These are phyloP conservation scores for Gynostemma pentaphyllum DNA, from an alignment of 306 rosid genomes.

Conservation along the genomic window DNA sequence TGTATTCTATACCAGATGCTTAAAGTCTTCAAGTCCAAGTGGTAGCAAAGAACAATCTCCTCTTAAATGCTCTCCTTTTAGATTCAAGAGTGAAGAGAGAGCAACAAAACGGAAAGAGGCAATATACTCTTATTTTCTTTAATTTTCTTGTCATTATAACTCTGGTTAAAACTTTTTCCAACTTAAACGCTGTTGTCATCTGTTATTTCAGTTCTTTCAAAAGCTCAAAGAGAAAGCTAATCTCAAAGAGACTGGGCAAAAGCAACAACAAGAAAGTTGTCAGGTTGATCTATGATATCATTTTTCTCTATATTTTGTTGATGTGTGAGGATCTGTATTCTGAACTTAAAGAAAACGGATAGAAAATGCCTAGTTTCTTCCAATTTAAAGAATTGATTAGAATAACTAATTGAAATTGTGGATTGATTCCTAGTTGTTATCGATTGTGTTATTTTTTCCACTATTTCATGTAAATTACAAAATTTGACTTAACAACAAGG, in stretches of 20 bases:
- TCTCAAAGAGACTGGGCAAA: constrained; percentile 38
- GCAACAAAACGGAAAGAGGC: constrained; percentile 85
- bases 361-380: neutral
- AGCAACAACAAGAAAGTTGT: constrained; percentile 31
- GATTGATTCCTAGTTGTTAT: neutral
- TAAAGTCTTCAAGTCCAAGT: constrained; percentile 29
- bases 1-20: constrained; percentile 33
- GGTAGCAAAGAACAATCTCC: constrained; percentile 28
- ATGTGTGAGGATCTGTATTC: neutral
- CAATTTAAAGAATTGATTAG: neutral
- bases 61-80: constrained; percentile 45
- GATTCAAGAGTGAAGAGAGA: constrained; percentile 79
- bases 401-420: neutral
- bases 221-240: constrained; percentile 47
- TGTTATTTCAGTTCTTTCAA: constrained; percentile 47
- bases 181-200: neutral
- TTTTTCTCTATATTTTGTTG: neutral
- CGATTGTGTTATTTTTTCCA: neutral
- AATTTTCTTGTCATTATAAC: neutral
- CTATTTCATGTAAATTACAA: neutral
- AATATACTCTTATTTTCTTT: constrained; percentile 16
- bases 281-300: constrained; percentile 28
- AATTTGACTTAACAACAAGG: neutral
- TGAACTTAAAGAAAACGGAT: neutral
- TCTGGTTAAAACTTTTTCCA: neutral